Evolutionary conservation across 495 filamentous ascomycete genomes (phyloP), one percentile per base, ranked within the genome.

Genomic region (Xylaria castorea): DNA sequence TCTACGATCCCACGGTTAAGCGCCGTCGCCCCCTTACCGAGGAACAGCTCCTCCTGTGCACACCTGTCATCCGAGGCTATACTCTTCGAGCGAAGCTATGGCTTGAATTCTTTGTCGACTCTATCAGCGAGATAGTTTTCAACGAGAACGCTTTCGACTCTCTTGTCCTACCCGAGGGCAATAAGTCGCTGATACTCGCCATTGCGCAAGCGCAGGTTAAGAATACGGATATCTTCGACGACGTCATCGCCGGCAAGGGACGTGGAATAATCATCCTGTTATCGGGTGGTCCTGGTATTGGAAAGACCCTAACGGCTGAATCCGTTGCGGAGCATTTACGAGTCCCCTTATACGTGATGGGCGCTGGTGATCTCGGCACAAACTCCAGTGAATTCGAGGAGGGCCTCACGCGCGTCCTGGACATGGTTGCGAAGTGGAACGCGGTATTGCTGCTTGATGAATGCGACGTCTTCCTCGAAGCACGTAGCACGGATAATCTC

Each of bases 381-480:
- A 77, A 82, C 36, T 83, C 87, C 2, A 79, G 76, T 9, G 78
- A 81, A 7, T 83, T 91, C 18, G 89, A 91, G 66, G 74, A 75
- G 5, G 83, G 82, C 27, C 82, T 92, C 22, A 81, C 82, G 65
- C 75, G 80, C 1, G 84, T 90, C 50, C 79, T 91, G 6, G 82
- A 86, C 51, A 81, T 89, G 34, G 83, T 83, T 8, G 79, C 80
- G 1, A 79, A 80, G 11, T 91, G 88, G 88, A 85, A 84, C 6
- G 86, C 85, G 9, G 82, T 90, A 16, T 74, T 90, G 12, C 82
- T 91, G 0, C 82, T 93, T 0, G 91, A 93, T 66, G 90, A 93
- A 79, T 89, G 88, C 46, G 91, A 93, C 69, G 88, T 92, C 14
- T 92, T 91, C 82, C 83, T 92, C 25, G 87, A 91, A 79, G 86